Base-by-base conservation (phyloP, 306 rosid genomes). In the Prosopis cineraria region DNA sequence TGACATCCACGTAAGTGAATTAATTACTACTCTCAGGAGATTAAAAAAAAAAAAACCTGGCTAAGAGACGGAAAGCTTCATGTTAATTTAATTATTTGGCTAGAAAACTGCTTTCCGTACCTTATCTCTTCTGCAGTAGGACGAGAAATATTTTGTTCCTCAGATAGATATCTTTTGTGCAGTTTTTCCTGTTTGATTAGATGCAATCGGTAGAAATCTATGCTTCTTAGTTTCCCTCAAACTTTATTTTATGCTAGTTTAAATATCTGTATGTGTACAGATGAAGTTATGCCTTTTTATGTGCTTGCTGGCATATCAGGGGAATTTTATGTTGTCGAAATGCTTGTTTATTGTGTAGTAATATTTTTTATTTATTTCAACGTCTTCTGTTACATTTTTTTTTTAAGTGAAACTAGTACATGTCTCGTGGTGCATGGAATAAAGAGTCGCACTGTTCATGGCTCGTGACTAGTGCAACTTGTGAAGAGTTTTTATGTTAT, bases 1-100 rank as follows among this genome's bases (percentile, higher is more conserved):
- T 95, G 98, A 93, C 99, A 83, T 95, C 99, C 76, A 93, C 99
- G 98, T 94, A 86, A 90, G 97, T 85, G 64, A 70, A 76, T 80
- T 77, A 72, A 76, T 80, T 75, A 65, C 70, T 64, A 64, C 27
- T n/a, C 36, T 10, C 36, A 7, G 70, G 29, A 19, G 70, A 19
- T 34, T 36, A 10, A 70, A 22, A 1, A 10, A 70, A 22, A 1
- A 9, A 27, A 78, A 58, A 59, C 5, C 29, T 20, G 43, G 78
- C 39, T 53, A 73, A 22, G 40, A 74, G 68, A 43, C 66, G 50
- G 43, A 6, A 17, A 0, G 17, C 66, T 65, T 79, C 12, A 8
- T 52, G 59, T 52, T 64, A 19, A 40, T 64, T 62, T 34, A 74
- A 67, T 80, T 80, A 37, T 58, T 11, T 27, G 65, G n/a, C 36